Base-by-base conservation (phyloP, 495 filamentous ascomycete genomes). In the Penicillium odoratum region DNA sequence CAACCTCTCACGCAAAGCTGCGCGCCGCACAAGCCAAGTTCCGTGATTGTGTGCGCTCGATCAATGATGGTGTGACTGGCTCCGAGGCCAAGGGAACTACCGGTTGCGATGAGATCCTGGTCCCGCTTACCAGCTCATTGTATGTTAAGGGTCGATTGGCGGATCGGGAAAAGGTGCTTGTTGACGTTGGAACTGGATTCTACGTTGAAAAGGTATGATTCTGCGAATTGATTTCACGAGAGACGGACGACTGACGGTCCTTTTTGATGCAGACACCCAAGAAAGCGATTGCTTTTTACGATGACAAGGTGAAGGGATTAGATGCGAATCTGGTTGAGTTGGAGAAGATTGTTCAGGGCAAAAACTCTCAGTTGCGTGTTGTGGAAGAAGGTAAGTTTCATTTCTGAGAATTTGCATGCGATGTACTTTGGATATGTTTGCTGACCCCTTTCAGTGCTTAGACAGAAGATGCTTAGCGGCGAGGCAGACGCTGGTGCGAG, bases 111-210 rank as follows among this genome's bases (percentile, higher is more conserved):
- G 79, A 86, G 10, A 87, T 98, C 51, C 82, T 98, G 5, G 90
- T 98, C 18, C 94, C 94, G 0, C 74, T 98, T 50, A 98, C 94
- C 3, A 90, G 88, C 59, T 96, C 91, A 21, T 84, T 98, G 48
- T 98, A 98, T 73, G 92, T 98, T 13, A 89, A 90, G 47, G 95
- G 93, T 6, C 84, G 77, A 18, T 79, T 98, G 21, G 80, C 91
- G 33, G 83, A 87, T 71, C 83, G 88, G 9, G 83, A 89, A 57
- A 87, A 87, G 57, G 92, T 98, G 10, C 80, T 98, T 45, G 92
- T 98, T 25, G 94, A 98, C 77, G 88, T 98, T 16, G 94, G 94
- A 15, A 98, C 94, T 1, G 94, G 94, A 3, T 98, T 94, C 70
- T 97, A 91, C 70, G 89, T 98, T 55, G 94, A 98, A 76, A 98